phyloP scores from a whole-genome alignment of 2,329 filamentous ascomycete genomes.

The Pyrenophora tritici-repentis region DNA sequence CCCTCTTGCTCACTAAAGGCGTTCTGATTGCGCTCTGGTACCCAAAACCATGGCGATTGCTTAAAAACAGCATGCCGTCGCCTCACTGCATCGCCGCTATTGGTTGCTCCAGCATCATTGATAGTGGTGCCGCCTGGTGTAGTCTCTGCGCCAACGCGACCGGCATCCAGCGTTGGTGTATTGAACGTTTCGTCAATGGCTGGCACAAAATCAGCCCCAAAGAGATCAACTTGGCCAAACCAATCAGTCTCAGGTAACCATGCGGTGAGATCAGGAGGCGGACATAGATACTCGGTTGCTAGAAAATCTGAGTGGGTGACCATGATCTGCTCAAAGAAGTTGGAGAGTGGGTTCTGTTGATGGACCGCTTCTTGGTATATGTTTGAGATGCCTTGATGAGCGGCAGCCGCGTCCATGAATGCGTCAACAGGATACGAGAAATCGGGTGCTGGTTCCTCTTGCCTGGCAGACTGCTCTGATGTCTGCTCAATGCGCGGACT shows the following conservation, averaged over 20 bases:
- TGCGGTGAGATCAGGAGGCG: conserved; percentile 20
- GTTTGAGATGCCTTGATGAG: too few species aligned
- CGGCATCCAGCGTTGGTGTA: too few species aligned
- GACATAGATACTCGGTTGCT: conserved; percentile 15
- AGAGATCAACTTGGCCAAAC: conserved; percentile 21
- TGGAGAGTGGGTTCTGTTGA: conserved; percentile 10
- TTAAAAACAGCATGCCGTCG: conserved; percentile 21
- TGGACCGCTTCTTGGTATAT: too few species aligned
- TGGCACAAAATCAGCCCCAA: conserved; percentile 24
- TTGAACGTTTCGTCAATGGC: conserved; percentile 20
- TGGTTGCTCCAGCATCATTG: too few species aligned
- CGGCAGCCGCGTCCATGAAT: too few species aligned
- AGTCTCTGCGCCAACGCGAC: too few species aligned
- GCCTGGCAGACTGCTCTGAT: too few species aligned
- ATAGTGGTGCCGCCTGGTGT: too few species aligned
- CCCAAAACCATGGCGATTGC: conserved; percentile 31
- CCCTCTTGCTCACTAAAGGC: conserved; percentile 37
- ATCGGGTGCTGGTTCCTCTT: too few species aligned
- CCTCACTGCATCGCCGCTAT: conserved; percentile 15
- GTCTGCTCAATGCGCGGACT: too few species aligned
- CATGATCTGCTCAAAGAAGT: conserved; percentile 30
- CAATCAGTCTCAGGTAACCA: conserved; percentile 29
- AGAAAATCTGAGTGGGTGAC: conserved; percentile 24
- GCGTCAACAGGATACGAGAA: too few species aligned
- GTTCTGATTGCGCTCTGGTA: conserved; percentile 33